phyloP scores from a whole-genome alignment of 2,329 filamentous ascomycete genomes.

The Trichoderma endophyticum region DNA sequence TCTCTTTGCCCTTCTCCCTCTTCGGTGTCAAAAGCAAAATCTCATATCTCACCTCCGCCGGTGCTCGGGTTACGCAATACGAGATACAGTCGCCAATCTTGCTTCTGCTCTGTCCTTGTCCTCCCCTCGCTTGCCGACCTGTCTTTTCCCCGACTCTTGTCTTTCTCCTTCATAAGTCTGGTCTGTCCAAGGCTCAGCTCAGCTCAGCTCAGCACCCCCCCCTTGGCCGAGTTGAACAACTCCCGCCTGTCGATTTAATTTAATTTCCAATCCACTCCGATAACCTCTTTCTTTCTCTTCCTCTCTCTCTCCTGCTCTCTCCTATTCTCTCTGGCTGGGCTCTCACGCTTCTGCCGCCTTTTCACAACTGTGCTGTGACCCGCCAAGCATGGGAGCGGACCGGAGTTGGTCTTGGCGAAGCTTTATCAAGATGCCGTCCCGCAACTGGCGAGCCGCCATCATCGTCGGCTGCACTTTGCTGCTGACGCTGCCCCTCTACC shows the following conservation, averaged over 20 bases:
- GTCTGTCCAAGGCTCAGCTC: background rate
- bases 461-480: constrained; percentile 29
- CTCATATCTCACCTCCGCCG: background rate
- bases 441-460: constrained; percentile 29
- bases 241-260: constrained; percentile 9
- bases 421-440: constrained; percentile 21
- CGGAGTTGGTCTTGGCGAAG: constrained; percentile 17
- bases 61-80: constrained; percentile 13
- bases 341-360: background rate
- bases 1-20: background rate
- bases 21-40: background rate
- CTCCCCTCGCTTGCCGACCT: constrained; percentile 1
- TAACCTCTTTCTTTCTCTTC: background rate
- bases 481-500: constrained; percentile 32
- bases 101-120: background rate
- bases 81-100: constrained; percentile 7
- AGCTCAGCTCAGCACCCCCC: background rate
- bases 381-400: constrained; percentile 21
- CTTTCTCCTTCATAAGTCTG: background rate
- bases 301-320: background rate
- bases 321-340: background rate
- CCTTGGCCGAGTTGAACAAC: background rate
- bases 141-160: background rate
- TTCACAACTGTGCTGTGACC: background rate
- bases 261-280: background rate